phyloP scores from a whole-genome alignment of 352 stramenopile species.

The Phytophthora syringae region DNA sequence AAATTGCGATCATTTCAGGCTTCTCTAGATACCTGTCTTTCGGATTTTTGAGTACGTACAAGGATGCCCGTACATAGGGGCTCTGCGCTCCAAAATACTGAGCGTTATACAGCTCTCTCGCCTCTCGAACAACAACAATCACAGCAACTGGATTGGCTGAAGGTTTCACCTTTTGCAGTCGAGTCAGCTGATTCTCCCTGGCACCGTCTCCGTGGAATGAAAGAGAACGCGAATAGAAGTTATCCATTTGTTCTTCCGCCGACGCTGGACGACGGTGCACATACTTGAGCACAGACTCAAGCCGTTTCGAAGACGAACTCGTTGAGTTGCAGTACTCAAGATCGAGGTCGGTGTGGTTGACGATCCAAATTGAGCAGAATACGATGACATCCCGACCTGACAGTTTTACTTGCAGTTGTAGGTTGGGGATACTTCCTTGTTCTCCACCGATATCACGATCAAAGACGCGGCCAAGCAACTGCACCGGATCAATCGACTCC shows the following conservation, averaged over 20 bases:
- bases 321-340: constrained; percentile 88
- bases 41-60: constrained; percentile 85
- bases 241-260: constrained; percentile 56
- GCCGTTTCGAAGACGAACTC: constrained; percentile 71
- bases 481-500: constrained; percentile 71
- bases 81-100: constrained; percentile 89
- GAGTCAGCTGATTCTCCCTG: constrained; percentile 61
- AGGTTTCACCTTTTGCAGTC: constrained; percentile 79
- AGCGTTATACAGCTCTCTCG: constrained; percentile 81
- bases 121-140: constrained; percentile 84
- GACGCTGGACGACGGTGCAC: constrained; percentile 61
- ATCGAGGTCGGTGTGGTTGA: constrained; percentile 87
- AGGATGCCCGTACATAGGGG: constrained; percentile 81
- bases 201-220: constrained; percentile 60
- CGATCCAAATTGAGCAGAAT: constrained; percentile 89
- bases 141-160: constrained; percentile 81
- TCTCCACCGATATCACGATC: constrained; percentile 70
- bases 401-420: constrained; percentile 87
- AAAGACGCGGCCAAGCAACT: constrained; percentile 75
- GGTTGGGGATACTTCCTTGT: constrained; percentile 78
- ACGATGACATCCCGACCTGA: constrained; percentile 82
- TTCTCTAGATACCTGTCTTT: constrained; percentile 82
- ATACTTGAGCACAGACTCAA: constrained; percentile 80
- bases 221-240: constrained; percentile 69
- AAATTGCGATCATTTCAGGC: constrained; percentile 80